These are phyloP conservation scores for Mycosarcoma mackinlayi DNA, from an alignment of 1,284 basidiomycete species.

Conservation along the genomic window DNA sequence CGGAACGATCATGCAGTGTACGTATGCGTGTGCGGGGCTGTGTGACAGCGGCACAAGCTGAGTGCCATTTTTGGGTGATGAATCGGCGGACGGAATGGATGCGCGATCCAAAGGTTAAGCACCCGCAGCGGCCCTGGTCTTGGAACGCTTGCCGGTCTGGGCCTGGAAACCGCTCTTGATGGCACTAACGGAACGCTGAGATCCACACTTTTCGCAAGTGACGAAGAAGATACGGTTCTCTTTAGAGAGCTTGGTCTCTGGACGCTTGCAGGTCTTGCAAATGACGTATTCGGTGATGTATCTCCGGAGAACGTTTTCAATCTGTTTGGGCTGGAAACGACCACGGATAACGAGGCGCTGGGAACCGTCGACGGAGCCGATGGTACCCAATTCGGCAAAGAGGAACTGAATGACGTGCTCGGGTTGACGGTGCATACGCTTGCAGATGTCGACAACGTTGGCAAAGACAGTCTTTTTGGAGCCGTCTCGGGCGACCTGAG, in stretches of 20 bases:
- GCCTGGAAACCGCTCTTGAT: slow-evolving; percentile 99
- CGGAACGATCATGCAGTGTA: slow-evolving; percentile 1
- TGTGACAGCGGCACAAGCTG: not conserved
- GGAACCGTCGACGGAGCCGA: slow-evolving; percentile 91
- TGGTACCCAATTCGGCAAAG: slow-evolving; percentile 98
- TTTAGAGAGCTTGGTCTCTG: slow-evolving; percentile 93
- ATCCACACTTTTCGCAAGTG: slow-evolving; percentile 93
- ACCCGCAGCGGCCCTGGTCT: slow-evolving; percentile 51
- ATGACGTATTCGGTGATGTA: slow-evolving; percentile 99
- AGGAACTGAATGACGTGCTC: slow-evolving; percentile 98
- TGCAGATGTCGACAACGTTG: slow-evolving; percentile 97
- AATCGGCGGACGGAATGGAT: not conserved
- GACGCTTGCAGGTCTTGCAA: slow-evolving; percentile 99
- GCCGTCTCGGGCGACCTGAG: slow-evolving; percentile 88
- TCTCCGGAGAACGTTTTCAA: slow-evolving; percentile 94
- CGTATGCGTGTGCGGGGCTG: not conserved
- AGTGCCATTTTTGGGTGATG: not conserved
- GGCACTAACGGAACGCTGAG: slow-evolving; percentile 87
- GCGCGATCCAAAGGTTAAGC: slow-evolving; percentile 8
- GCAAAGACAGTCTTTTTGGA: slow-evolving; percentile 98
- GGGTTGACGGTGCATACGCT: slow-evolving; percentile 97
- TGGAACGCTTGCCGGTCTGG: slow-evolving; percentile 78
- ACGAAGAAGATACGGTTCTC: slow-evolving; percentile 99
- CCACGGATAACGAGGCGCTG: slow-evolving; percentile 96
- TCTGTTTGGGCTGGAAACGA: slow-evolving; percentile 97